Evolutionary conservation across 768 basidiomycete genomes (phyloP).

Genomic region (Mycena venus): DNA sequence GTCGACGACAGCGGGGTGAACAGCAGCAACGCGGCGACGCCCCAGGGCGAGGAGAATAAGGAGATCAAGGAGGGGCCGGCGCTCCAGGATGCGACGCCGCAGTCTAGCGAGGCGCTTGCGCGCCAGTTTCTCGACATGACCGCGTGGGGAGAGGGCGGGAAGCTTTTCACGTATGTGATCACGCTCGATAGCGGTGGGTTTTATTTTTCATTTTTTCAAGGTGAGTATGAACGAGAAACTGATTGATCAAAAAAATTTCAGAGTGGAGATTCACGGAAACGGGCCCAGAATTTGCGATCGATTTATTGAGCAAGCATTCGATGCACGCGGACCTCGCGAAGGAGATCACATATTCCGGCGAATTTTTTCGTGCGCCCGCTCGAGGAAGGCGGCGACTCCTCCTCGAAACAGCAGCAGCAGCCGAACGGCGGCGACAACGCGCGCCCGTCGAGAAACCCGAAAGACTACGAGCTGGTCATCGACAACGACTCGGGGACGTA

Average conservation of each 20-base stretch:
- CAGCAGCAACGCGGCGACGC: neutral
- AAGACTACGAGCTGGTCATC: conserved; percentile 59
- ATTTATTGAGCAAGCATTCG: conserved; percentile 59
- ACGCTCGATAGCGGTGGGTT: conserved; percentile 51
- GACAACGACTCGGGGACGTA: conserved; percentile 64
- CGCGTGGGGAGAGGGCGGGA: conserved; percentile 54
- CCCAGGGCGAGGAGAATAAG: conserved; percentile 27
- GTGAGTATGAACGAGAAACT: neutral
- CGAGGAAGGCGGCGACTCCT: no score
- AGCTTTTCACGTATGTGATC: conserved; percentile 61
- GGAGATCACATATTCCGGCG: conserved; percentile 60
- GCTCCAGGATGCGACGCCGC: neutral
- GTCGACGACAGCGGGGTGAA: conserved; percentile 33
- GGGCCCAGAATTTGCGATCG: conserved; percentile 57
- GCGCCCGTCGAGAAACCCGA: conserved; percentile 41
- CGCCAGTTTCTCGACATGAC: conserved; percentile 56
- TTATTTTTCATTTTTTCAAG: neutral
- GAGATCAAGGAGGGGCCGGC: conserved; percentile 14
- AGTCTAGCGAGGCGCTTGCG: conserved; percentile 41
- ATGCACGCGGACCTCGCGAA: conserved; percentile 60
- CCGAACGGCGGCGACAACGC: neutral
- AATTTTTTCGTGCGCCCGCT: conserved; percentile 50
- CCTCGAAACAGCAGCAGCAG: neutral
- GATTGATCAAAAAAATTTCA: neutral
- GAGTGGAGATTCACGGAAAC: conserved; percentile 62